Base-by-base conservation (phyloP, 306 rosid species). In the Biancaea sappan region DNA sequence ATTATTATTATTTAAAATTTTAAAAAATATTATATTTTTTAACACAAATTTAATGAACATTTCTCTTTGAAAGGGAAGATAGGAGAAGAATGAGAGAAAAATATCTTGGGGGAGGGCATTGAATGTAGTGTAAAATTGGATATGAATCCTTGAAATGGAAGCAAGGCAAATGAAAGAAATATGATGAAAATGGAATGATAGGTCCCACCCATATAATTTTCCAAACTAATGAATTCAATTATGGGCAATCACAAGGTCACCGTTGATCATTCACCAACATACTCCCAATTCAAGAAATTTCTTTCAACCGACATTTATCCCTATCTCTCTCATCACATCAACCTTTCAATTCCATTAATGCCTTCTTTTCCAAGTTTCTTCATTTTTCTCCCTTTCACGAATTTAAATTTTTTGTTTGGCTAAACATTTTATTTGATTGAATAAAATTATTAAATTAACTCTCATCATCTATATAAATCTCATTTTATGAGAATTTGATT, bases 81-180 rank as follows among this genome's bases (percentile, higher is more conserved):
- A n/a, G n/a, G n/a, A n/a, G n/a, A n/a, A n/a, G n/a, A n/a, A n/a
- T 11, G 43, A 41, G 47, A 41, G 51, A 44, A 15, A 44, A 44
- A n/a, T 44, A 44, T 44, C 19, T 2, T 15, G 1, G 2, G 14
- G 24, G 6, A 0, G 54, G 18, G 21, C 22, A 48, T 48, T 18
- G 54, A 48, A 48, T 3, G 54, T 16, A 7, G 24, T 16, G 18
- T 11, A 16, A 5, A 66, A 59, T 56, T 25, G 13, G 51, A 50
- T 25, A 15, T 40, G 82, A 82, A 72, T 66, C 76, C 79, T 41
- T 51, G 34, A 51, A 41, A 71, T 68, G 62, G 22, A 41, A 22
- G 47, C 26, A 67, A 68, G 59, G 21, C 3, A 67, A 35, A 73
- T 64, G 38, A 41, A 21, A 65, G 2, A 71, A 31, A 46, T 22